These are phyloP conservation scores for Brassica balearica DNA, from an alignment of 441 rosid genomes.

Conservation along the genomic window DNA sequence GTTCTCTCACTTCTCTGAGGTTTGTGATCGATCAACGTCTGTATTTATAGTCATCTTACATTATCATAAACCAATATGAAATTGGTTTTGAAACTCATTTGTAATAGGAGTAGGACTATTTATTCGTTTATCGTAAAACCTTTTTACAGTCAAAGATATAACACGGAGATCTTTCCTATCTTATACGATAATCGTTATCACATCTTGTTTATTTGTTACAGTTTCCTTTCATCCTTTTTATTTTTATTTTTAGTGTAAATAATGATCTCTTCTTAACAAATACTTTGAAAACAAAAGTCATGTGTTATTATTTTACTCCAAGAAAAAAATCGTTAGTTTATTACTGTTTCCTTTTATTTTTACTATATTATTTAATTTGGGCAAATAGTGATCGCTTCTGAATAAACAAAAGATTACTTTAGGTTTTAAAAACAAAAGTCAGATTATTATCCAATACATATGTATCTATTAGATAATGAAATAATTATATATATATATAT, in stretches of 20 bases:
- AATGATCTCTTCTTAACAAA: neutral
- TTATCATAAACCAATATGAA: neutral
- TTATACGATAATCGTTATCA: neutral
- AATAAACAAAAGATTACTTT: neutral
- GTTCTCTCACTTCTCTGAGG: neutral
- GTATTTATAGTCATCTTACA: neutral
- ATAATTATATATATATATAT: neutral
- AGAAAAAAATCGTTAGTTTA: neutral
- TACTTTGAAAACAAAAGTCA: neutral
- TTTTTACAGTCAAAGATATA: neutral
- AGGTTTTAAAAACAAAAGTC: too few relatives aligned
- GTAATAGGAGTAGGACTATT: neutral
- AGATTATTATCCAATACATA: too few relatives aligned
- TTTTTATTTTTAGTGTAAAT: neutral
- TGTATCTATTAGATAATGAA: neutral
- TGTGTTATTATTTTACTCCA: neutral
- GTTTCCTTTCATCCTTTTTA: constrained; percentile 4
- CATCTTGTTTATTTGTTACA: neutral
- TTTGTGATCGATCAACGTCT: neutral
- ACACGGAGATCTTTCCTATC: neutral
- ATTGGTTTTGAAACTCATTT: neutral
- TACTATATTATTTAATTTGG: neutral
- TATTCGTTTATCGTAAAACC: neutral
- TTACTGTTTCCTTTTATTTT: neutral
- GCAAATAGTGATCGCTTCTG: neutral